Base-by-base conservation (phyloP, 768 basidiomycete species). In the Kondoa subrosea region DNA sequence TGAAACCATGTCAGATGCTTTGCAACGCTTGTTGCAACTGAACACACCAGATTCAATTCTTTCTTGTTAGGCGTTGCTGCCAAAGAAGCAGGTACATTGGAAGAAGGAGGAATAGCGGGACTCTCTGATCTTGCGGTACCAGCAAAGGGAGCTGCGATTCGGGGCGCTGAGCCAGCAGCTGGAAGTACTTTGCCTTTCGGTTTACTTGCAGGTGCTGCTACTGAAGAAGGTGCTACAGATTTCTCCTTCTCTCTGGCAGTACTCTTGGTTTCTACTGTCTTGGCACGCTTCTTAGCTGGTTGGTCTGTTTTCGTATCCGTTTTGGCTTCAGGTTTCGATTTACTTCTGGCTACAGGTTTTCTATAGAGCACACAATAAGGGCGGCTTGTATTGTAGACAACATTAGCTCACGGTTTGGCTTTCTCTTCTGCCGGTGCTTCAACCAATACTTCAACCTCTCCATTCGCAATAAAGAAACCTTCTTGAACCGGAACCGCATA, bases 401-500 rank as follows among this genome's bases (percentile, higher is more conserved):
- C 12, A 50, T 50, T 21, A 50, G 40, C 56, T 65, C n/a, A 25
- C 56, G 27, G n/a, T 25, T 56, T 66, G 25, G 26, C 57, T 56
- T 3, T 27, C 56, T 67, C 57, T 29, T n/a, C n/a, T n/a, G n/a
- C n/a, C n/a, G 21, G 57, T 25, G 50, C 57, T 26, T 69, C 57
- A 8, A 33, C 69, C 2, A 56, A 32, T 15, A 60, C 60, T 56
- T 64, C 72, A 21, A 59, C 67, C 66, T 31, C 34, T 17, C 67
- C 69, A n/a, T 25, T 56, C 16, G 34, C 58, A 40, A 74, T 69
- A 32, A 70, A 73, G 68, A 67, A 76, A 0, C 89, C 90, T 68
- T 87, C 85, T 73, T 92, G 89, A 77, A 87, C 89, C 2, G 92
- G 93, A 76, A 89, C 85, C 2, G 87, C 89, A 73, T 91, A 88